Conservation (phyloP, 2,329 filamentous ascomycete genomes). For the Mariannaea elegans region DNA sequence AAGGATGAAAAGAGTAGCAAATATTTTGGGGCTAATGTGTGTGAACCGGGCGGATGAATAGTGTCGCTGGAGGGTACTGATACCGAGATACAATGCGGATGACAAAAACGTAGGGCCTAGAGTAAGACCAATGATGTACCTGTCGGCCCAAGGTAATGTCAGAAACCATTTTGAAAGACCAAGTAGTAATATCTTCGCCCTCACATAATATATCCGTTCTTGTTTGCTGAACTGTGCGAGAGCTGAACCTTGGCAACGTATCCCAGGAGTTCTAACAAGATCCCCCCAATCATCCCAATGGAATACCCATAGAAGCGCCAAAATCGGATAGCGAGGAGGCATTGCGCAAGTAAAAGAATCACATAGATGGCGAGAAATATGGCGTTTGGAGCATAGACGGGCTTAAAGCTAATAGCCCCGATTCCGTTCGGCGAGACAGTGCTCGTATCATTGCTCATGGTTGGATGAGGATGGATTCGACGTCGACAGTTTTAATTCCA, state of each 20-base stretch:
- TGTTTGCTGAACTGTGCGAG: slow-evolving; percentile 22
- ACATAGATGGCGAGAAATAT: neutral
- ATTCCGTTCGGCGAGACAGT: neutral
- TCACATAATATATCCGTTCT: slow-evolving; percentile 33
- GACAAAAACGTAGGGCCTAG: slow-evolving; percentile 32
- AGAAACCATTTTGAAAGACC: neutral
- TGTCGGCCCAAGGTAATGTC: neutral
- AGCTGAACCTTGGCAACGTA: slow-evolving; percentile 31
- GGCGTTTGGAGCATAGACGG: neutral
- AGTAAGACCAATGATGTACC: slow-evolving; percentile 35
- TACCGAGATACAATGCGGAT: slow-evolving; percentile 28
- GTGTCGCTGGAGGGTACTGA: slow-evolving; percentile 23
- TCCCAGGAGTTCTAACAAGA: slow-evolving; percentile 29
- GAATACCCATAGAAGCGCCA: slow-evolving; percentile 24
- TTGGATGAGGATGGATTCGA: neutral
- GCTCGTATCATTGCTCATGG: neutral
- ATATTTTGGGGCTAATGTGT: neutral
- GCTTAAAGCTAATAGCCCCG: neutral
- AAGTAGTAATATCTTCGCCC: neutral
- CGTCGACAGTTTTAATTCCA: too few species aligned
- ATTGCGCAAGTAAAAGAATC: neutral
- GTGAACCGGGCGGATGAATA: neutral
- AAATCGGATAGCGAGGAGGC: neutral
- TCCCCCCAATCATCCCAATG: slow-evolving; percentile 30
- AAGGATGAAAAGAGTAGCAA: neutral